Conservation (phyloP, 106 monocot species). For the Apostasia shenzhenica region DNA sequence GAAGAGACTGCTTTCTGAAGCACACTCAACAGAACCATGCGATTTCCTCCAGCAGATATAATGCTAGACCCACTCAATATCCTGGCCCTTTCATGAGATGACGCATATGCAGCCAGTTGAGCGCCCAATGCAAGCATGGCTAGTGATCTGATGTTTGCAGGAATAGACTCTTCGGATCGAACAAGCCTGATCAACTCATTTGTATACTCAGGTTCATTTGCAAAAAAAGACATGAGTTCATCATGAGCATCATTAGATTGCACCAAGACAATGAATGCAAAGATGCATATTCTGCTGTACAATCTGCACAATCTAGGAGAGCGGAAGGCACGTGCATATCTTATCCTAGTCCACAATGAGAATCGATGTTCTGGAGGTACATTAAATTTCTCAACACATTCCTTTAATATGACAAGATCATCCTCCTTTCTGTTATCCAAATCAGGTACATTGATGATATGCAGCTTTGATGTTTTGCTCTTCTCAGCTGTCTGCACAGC, state of each 20-base stretch:
- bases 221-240: slow-evolving; percentile 91
- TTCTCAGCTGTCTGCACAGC: slow-evolving; percentile 15
- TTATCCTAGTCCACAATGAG: slow-evolving; percentile 90
- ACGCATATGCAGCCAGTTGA: slow-evolving; percentile 90
- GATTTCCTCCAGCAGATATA: slow-evolving; percentile 94
- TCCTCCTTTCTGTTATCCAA: slow-evolving; percentile 87
- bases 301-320: slow-evolving; percentile 57
- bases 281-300: slow-evolving; percentile 85
- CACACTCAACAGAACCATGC: slow-evolving; percentile 79
- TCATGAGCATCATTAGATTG: slow-evolving; percentile 97
- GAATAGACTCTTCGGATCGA: slow-evolving; percentile 78
- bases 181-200: slow-evolving; percentile 94
- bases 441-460: slow-evolving; percentile 78
- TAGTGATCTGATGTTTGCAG: slow-evolving; percentile 70
- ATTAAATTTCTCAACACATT: slow-evolving; percentile 72
- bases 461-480: slow-evolving; percentile 36
- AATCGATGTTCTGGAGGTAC: slow-evolving; percentile 85
- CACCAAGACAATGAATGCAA: slow-evolving; percentile 85
- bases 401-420: slow-evolving; percentile 74
- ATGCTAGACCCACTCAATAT: slow-evolving; percentile 90
- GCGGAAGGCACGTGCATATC: slow-evolving; percentile 84
- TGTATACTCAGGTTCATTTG: slow-evolving; percentile 95
- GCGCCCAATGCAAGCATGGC: slow-evolving; percentile 96
- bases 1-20: slow-evolving; percentile 89
- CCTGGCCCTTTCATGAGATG: slow-evolving; percentile 89